A percentile compares a stretch with the other conserved stretches of the same genome.
These are phyloP conservation scores for Pseudohalonectria lignicola DNA, from an alignment of 2,329 filamentous ascomycete genomes.

Conservation along the genomic window DNA sequence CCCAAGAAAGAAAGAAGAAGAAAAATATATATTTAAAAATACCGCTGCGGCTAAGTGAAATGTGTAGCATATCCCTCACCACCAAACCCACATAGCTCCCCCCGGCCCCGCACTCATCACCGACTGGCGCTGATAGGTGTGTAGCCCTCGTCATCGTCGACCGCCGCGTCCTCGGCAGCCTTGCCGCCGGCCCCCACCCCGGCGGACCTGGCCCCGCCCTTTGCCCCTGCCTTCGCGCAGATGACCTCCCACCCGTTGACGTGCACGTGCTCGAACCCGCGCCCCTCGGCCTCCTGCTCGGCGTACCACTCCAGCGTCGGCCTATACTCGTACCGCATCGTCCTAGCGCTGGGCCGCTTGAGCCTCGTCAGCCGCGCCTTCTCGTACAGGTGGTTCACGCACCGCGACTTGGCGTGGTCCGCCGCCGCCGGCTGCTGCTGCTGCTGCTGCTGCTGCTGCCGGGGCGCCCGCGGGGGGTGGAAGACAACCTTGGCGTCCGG, in stretches of 20 bases:
- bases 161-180: too few relatives aligned
- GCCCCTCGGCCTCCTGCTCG: conserved; percentile 31
- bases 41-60: too few relatives aligned
- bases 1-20: too few relatives aligned
- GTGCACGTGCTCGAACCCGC: conserved; percentile 36
- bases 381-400: conserved; percentile 33
- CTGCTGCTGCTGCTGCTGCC: too few relatives aligned
- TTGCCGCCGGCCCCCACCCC: conserved; percentile 2
- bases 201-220: conserved; percentile 12
- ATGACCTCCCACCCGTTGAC: conserved; percentile 32
- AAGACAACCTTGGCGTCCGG: conserved; percentile 25
- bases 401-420: conserved; percentile 18
- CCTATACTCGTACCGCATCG: conserved; percentile 28
- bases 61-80: too few relatives aligned
- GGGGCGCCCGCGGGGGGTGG: conserved; percentile 28
- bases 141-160: too few relatives aligned
- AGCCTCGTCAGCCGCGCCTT: conserved; percentile 15
- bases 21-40: too few relatives aligned
- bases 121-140: too few relatives aligned
- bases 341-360: conserved; percentile 9
- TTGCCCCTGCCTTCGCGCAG: too few relatives aligned
- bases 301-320: conserved; percentile 42
- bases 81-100: too few relatives aligned
- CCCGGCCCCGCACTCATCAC: too few relatives aligned
- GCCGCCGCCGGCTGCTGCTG: conserved; percentile 3